These are phyloP conservation scores for Alloteropsis angusta DNA, from an alignment of 202 grass and related monocot genomes.

Conservation along the genomic window DNA sequence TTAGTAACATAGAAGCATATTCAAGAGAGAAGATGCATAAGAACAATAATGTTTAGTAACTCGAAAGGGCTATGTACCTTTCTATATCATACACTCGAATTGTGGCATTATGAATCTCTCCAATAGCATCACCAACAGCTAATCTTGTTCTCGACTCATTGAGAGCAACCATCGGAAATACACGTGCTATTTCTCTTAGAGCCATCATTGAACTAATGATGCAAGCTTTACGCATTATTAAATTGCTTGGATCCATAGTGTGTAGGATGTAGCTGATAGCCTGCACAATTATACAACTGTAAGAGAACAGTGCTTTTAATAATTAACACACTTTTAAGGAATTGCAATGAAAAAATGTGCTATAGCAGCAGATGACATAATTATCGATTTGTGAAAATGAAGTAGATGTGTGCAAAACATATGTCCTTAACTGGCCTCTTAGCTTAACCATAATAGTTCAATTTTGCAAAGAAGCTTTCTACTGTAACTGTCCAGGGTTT, in stretches of 20 bases:
- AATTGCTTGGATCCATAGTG: constrained; percentile 96
- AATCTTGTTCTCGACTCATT: constrained; percentile 72
- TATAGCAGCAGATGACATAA: neutral
- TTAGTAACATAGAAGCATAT: neutral
- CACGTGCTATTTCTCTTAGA: constrained; percentile 89
- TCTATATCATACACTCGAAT: constrained; percentile 95
- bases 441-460: neutral
- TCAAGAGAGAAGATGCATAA: constrained; percentile 10
- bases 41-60: constrained; percentile 2
- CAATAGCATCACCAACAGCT: constrained; percentile 91
- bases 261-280: constrained; percentile 68
- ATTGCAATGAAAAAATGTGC: neutral
- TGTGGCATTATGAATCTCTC: constrained; percentile 68
- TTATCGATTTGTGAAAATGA: neutral
- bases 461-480: neutral
- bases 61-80: constrained; percentile 41
- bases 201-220: constrained; percentile 78
- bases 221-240: constrained; percentile 94
- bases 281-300: constrained; percentile 34
- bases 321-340: neutral
- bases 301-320: constrained; percentile 18
- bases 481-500: neutral
- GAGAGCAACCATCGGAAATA: constrained; percentile 89
- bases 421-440: neutral
- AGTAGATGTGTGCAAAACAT: neutral